Conservation (phyloP, 148 eudicot species). For the Chenopodium album region DNA sequence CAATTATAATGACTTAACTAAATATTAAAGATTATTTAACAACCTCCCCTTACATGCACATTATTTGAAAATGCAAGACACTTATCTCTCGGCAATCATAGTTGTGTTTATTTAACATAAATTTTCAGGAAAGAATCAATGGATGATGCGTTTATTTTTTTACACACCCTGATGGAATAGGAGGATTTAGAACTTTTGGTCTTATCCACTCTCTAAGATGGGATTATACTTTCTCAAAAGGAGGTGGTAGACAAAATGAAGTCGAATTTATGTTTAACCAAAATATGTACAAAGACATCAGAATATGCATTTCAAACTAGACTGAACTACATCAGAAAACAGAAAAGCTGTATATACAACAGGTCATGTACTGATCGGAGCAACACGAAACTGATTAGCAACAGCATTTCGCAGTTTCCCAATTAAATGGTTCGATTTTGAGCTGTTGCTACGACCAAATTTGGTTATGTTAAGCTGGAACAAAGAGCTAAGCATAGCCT, state of each 20-base stretch:
- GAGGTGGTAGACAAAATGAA: neutral
- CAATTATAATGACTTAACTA: too few species aligned
- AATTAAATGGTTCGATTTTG: constrained; percentile 53
- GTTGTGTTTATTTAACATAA: too few species aligned
- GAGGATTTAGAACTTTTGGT: too few species aligned
- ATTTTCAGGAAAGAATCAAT: too few species aligned
- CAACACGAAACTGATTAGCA: constrained; percentile 46
- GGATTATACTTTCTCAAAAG: too few species aligned
- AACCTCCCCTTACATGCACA: too few species aligned
- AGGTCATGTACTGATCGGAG: constrained; percentile 47
- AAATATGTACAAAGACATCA: neutral
- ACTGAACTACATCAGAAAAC: neutral
- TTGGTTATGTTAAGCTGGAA: constrained; percentile 46
- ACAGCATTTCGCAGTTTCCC: constrained; percentile 49
- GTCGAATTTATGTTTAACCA: neutral
- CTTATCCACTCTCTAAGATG: too few species aligned
- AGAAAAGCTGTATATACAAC: neutral
- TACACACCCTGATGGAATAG: too few species aligned
- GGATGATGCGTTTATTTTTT: too few species aligned
- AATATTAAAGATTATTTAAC: too few species aligned
- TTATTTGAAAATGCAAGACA: too few species aligned
- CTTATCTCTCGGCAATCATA: too few species aligned
- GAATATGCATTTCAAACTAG: neutral
- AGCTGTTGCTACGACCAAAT: constrained; percentile 36
- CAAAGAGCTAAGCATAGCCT: constrained; percentile 48